Evolutionary conservation across 2,329 filamentous ascomycete genomes (phyloP), one percentile per base, ranked within the genome.

Genomic region (Podosphaera aphanis): DNA sequence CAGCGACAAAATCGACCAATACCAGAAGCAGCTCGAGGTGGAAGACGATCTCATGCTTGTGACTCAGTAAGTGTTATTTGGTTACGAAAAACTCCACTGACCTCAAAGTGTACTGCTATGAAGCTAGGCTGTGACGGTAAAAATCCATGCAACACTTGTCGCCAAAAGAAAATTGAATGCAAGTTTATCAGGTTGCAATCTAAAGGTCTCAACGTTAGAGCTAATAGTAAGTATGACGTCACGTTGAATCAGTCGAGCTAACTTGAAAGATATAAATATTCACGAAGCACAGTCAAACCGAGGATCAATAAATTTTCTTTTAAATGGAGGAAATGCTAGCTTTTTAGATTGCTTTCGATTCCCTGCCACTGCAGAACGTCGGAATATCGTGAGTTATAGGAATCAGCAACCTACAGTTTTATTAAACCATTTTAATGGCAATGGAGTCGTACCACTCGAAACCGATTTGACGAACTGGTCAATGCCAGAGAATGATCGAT

Each of bases 41-140:
- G 64, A 39, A 58, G 64, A 50, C 55, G 63, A 29, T 62, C 63
- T 44, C 64, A 66, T 62, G 64, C 64, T 3, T 66, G 64, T 52
- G 62, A 65, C 59, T 64, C 63, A 29, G 64, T 62, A 55, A 53
- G 59, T 56, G 18, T 43, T 27, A 15, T 13, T 20, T n/a, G 13
- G 15, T 5, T 23, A 21, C 40, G n/a, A 35, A 6, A 21, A n/a
- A 11, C 6, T 40, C 48, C 31, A 49, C 48, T 47, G 18, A 40
- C 19, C 16, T 36, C 11, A 3, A 15, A 66, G 64, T 66, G 64
- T 50, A 66, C 63, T 15, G 57, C 61, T 19, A 65, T 66, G 61
- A 66, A 66, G 48, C 58, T 66, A 16, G 64, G 64, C 11, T 66
- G 64, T 50, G 64, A 66, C 50, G 64, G 64, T 8, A 52, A 55